A percentile compares a stretch with the other conserved stretches of the same genome.
These are phyloP conservation scores for Fraxinus xanthoxyloides DNA, from an alignment of 305 asterid species.

Conservation along the genomic window DNA sequence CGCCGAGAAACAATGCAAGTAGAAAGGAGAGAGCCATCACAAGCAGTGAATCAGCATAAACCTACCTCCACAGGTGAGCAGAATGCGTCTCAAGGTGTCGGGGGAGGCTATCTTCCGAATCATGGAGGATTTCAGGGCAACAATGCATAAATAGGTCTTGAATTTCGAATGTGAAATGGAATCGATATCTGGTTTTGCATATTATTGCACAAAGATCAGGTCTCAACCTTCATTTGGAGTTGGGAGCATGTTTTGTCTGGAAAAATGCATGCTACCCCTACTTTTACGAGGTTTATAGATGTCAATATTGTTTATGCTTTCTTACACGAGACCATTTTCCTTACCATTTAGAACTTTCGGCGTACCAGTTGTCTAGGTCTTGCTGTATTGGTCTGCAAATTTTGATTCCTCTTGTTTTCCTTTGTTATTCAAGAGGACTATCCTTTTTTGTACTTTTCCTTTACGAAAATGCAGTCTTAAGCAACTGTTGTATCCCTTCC, in stretches of 20 bases:
- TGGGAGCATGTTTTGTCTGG: background rate
- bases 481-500: background rate
- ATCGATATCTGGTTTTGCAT: background rate
- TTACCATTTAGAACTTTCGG: background rate
- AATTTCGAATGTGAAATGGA: background rate
- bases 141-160: constrained; percentile 11
- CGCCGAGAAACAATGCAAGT: constrained; percentile 79
- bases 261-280: background rate
- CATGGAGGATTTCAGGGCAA: constrained; percentile 29
- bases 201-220: background rate
- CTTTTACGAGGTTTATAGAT: background rate
- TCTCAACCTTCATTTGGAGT: background rate
- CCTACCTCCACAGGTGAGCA: constrained; percentile 23
- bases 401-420: background rate
- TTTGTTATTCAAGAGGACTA: background rate
- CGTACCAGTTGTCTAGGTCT: background rate
- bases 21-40: constrained; percentile 45
- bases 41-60: constrained; percentile 34
- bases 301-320: background rate
- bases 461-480: background rate
- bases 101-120: constrained; percentile 13
- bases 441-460: background rate
- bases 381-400: background rate
- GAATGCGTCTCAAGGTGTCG: constrained; percentile 23
- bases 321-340: background rate